These are phyloP conservation scores for Saksenaea oblongispora DNA, from an alignment of 371 early-diverging fungal genomes.

Conservation along the genomic window DNA sequence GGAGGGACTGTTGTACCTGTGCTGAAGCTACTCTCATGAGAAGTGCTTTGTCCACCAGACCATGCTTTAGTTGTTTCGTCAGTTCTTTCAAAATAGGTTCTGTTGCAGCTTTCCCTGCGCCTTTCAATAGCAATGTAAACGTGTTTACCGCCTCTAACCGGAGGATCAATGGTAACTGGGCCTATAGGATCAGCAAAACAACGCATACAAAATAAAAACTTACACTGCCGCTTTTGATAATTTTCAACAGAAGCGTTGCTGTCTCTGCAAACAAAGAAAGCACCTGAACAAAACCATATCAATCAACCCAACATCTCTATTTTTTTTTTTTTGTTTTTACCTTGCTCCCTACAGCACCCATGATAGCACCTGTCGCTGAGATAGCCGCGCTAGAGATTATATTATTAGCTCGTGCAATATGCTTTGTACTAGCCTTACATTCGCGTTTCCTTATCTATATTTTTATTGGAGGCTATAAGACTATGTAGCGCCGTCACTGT, in stretches of 20 bases:
- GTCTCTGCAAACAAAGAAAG: conserved; percentile 83
- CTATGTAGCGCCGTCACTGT: conserved; percentile 73
- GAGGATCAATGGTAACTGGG: conserved; percentile 60
- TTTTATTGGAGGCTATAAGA: conserved; percentile 65
- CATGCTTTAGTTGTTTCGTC: conserved; percentile 65
- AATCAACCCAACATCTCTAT: background rate
- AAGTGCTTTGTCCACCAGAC: conserved; percentile 75
- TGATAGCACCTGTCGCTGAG: conserved; percentile 70
- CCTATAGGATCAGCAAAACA: background rate
- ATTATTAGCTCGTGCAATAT: background rate
- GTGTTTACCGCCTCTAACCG: conserved; percentile 74
- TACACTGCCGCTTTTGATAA: conserved; percentile 72
- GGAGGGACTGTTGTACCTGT: conserved; percentile 54
- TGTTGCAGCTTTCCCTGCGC: conserved; percentile 77
- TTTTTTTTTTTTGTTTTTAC: conserved; percentile 20
- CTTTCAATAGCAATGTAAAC: conserved; percentile 66
- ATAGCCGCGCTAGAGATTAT: conserved; percentile 71
- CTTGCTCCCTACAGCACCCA: conserved; percentile 69
- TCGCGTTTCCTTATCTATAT: conserved; percentile 64
- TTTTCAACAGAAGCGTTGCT: conserved; percentile 59
- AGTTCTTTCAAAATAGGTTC: conserved; percentile 79
- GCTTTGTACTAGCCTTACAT: conserved; percentile 35
- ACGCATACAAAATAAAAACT: conserved; percentile 8
- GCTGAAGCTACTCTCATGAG: conserved; percentile 71
- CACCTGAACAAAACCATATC: conserved; percentile 38